phyloP scores from a whole-genome alignment of 495 filamentous ascomycete genomes.

The Trichocladium uniseriatum region DNA sequence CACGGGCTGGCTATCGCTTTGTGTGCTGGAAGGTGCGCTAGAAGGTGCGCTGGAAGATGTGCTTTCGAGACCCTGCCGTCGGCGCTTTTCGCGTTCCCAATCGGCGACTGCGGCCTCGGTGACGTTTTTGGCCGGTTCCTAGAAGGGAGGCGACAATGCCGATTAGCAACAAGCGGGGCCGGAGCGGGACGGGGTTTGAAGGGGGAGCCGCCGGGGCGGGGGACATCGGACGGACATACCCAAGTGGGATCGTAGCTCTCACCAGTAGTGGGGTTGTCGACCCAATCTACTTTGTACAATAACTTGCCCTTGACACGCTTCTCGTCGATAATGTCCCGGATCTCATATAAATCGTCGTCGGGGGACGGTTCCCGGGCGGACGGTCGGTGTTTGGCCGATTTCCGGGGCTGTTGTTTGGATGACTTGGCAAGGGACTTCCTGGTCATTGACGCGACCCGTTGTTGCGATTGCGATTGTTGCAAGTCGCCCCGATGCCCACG shows the following conservation, averaged over 20 bases:
- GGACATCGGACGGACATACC: slow-evolving; percentile 24
- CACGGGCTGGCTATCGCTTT: slow-evolving; percentile 6
- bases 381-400: background rate
- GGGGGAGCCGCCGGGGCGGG: background rate
- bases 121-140: slow-evolving; percentile 34
- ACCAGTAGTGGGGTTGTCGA: slow-evolving; percentile 27
- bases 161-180: slow-evolving; percentile 2
- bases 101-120: slow-evolving; percentile 22
- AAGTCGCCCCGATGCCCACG: background rate
- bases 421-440: background rate
- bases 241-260: slow-evolving; percentile 29
- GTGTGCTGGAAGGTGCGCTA: background rate
- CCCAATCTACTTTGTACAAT: slow-evolving; percentile 35
- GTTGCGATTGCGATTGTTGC: background rate
- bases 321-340: slow-evolving; percentile 33
- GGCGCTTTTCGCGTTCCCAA: slow-evolving; percentile 23
- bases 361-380: background rate
- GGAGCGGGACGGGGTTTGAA: background rate
- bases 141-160: background rate
- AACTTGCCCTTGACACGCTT: slow-evolving; percentile 21
- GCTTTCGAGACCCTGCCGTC: background rate
- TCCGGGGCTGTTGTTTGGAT: slow-evolving; percentile 6
- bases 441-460: background rate
- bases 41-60: background rate
- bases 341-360: slow-evolving; percentile 17